phyloP scores from a whole-genome alignment of 345 rosid genomes.

The Barbarea vulgaris region DNA sequence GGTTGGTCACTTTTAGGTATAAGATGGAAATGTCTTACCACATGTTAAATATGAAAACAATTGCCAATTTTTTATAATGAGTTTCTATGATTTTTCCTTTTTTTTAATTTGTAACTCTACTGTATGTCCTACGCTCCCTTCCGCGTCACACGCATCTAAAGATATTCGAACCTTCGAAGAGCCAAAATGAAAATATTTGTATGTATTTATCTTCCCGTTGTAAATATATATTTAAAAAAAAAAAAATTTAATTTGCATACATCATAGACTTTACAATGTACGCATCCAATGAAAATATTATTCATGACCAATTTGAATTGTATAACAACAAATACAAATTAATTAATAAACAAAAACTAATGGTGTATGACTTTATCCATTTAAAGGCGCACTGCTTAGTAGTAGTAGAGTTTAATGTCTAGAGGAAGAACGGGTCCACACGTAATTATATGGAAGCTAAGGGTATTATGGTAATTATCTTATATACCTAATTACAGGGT shows the following conservation, averaged over 20 bases:
- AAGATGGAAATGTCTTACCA: conserved; percentile 39
- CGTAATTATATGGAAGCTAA: conserved; percentile 17
- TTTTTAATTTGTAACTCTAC: neutral
- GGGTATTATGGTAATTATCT: conserved; percentile 21
- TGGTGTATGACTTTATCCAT: conserved; percentile 16
- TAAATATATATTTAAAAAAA: neutral
- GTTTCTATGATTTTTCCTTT: neutral
- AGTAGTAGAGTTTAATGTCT: conserved; percentile 21
- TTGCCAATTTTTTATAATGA: neutral
- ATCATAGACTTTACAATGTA: conserved; percentile 17
- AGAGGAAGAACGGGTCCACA: conserved; percentile 29
- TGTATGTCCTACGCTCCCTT: conserved; percentile 22
- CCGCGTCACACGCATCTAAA: conserved; percentile 29
- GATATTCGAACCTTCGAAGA: conserved; percentile 28
- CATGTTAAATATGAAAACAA: conserved; percentile 33
- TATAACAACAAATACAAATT: conserved; percentile 4
- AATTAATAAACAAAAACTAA: neutral
- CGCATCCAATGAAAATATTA: neutral
- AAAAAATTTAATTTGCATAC: neutral
- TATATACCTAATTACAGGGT: neutral
- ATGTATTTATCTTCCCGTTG: neutral
- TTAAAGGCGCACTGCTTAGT: neutral
- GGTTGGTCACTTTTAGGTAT: conserved; percentile 38
- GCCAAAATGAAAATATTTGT: conserved; percentile 18
- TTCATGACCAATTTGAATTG: conserved; percentile 14